Percentiles rank a stretch among this genome's conserved stretches.
Conservation (phyloP, 1,139 yeast species). For the Diutina ranongensis region DNA sequence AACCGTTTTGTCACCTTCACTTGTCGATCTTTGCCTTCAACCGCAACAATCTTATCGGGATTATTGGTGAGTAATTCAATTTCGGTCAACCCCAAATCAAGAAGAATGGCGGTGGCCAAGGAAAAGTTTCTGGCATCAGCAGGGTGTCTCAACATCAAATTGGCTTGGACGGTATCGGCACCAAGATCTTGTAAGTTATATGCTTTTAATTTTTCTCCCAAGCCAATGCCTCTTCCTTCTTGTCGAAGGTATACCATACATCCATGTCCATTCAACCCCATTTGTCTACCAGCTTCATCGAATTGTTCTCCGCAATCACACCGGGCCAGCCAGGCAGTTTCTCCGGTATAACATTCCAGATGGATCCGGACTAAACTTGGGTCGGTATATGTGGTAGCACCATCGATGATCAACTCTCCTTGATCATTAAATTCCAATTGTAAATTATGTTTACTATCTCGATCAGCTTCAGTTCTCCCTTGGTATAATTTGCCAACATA, state of each 20-base stretch:
- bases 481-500: slow-evolving; percentile 83
- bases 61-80: slow-evolving; percentile 83
- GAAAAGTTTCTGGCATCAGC: slow-evolving; percentile 93
- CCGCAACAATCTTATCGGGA: slow-evolving; percentile 93
- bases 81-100: slow-evolving; percentile 66
- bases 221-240: slow-evolving; percentile 97
- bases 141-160: slow-evolving; percentile 84
- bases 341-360: slow-evolving; percentile 97
- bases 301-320: slow-evolving; percentile 99
- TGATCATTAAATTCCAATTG: slow-evolving; percentile 34
- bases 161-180: slow-evolving; percentile 97
- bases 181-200: slow-evolving; percentile 95
- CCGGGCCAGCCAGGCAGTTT: slow-evolving; percentile 97
- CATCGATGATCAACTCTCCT: slow-evolving; percentile 40
- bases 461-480: slow-evolving; percentile 63
- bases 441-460: slow-evolving; percentile 33
- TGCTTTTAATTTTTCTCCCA: slow-evolving; percentile 94
- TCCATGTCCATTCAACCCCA: slow-evolving; percentile 82
- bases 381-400: slow-evolving; percentile 21
- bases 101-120: slow-evolving; percentile 82
- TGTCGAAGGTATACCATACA: slow-evolving; percentile 93
- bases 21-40: slow-evolving; percentile 67
- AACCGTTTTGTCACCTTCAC: slow-evolving; percentile 74
- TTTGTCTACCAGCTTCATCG: slow-evolving; percentile 90
- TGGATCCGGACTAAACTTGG: slow-evolving; percentile 63